These are phyloP conservation scores for Paramecium tetraurelia DNA, from an alignment of 73 alveolate species.

Conservation along the genomic window DNA sequence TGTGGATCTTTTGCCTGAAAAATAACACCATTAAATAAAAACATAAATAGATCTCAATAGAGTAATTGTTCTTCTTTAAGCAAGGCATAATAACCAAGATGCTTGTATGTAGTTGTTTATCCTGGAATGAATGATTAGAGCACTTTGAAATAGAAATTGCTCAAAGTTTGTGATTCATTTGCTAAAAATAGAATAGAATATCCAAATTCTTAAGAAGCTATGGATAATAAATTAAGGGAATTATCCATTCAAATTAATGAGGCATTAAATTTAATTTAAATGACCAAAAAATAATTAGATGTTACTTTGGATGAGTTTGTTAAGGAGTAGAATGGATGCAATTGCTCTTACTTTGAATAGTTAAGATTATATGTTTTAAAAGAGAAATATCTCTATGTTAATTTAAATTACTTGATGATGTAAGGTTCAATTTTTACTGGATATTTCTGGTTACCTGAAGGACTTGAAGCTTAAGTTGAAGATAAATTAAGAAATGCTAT, in stretches of 20 bases:
- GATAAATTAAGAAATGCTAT: slow-evolving; percentile 63
- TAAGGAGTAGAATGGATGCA: not conserved
- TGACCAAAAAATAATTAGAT: not conserved
- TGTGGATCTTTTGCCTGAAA: not conserved
- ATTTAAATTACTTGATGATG: slow-evolving; percentile 66
- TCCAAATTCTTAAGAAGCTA: not conserved
- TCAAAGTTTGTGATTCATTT: slow-evolving; percentile 5
- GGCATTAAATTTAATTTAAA: not conserved
- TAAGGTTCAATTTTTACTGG: slow-evolving; percentile 74
- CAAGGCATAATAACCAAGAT: not conserved
- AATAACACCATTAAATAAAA: not conserved
- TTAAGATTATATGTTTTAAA: slow-evolving; percentile 70
- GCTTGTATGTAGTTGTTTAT: slow-evolving; percentile 37
- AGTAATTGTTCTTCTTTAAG: not conserved
- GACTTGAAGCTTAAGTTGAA: slow-evolving; percentile 58
- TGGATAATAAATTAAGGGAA: not conserved
- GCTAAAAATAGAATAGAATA: not conserved
- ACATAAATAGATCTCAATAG: not conserved
- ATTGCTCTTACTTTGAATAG: slow-evolving; percentile 75
- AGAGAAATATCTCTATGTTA: slow-evolving; percentile 72
- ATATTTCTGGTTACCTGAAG: slow-evolving; percentile 81
- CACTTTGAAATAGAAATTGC: not conserved
- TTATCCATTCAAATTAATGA: not conserved
- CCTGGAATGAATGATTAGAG: slow-evolving; percentile 40
- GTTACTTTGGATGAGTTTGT: not conserved